These are phyloP conservation scores for Chaetomiaceae sp. DNA, from an alignment of 2,329 filamentous ascomycete genomes.

Conservation along the genomic window DNA sequence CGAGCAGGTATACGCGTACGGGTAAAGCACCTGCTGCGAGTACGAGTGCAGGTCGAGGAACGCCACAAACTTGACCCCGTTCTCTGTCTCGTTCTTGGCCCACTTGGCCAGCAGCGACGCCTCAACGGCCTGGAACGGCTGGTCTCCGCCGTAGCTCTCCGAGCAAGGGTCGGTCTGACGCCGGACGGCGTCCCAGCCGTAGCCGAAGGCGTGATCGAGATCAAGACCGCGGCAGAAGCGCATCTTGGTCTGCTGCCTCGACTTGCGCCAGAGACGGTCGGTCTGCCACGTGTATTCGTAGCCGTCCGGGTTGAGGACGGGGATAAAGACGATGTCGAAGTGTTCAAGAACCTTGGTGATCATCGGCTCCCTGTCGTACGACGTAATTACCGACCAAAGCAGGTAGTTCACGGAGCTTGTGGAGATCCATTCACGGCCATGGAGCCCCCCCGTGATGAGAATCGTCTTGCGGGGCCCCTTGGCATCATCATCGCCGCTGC, in stretches of 20 bases:
- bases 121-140: conserved; percentile 80
- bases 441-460: conserved; percentile 72
- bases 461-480: conserved; percentile 32
- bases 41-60: conserved; percentile 92
- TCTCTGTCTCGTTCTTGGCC: conserved; percentile 71
- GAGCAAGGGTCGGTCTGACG: conserved; percentile 77
- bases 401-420: conserved; percentile 87
- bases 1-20: conserved; percentile 81
- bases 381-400: conserved; percentile 81
- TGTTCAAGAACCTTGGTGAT: conserved; percentile 75
- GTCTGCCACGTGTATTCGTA: conserved; percentile 91
- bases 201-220: conserved; percentile 81
- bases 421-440: conserved; percentile 95
- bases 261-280: conserved; percentile 94
- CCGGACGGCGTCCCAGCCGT: conserved; percentile 70
- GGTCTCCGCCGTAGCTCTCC: conserved; percentile 80
- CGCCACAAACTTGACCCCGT: conserved; percentile 73
- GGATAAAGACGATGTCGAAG: conserved; percentile 85
- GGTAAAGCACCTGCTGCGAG: conserved; percentile 90
- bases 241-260: conserved; percentile 75
- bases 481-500: conserved; percentile 27
- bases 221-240: conserved; percentile 85
- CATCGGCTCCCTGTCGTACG: conserved; percentile 66
- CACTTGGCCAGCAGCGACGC: conserved; percentile 71
- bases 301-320: conserved; percentile 87